A percentile compares a stretch with the other conserved stretches of the same genome.
Conservation (phyloP, 768 basidiomycete species). For the Boletus patriciae region DNA sequence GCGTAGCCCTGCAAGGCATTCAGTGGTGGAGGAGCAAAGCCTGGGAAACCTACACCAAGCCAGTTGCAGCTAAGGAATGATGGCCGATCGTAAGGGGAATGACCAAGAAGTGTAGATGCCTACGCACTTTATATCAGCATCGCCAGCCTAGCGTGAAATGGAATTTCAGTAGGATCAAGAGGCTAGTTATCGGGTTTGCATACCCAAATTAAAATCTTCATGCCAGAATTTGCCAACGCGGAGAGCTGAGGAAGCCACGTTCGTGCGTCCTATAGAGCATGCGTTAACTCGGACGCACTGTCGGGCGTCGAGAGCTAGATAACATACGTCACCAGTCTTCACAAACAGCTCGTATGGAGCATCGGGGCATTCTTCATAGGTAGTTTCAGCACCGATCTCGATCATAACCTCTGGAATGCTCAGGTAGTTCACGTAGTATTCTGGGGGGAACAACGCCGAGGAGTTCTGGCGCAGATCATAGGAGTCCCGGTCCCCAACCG, state of each 20-base stretch:
- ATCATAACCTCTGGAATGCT: conserved; percentile 34
- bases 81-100: conserved; percentile 1
- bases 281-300: not conserved
- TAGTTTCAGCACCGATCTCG: conserved; percentile 52
- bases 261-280: conserved; percentile 32
- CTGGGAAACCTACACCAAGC: conserved; percentile 35
- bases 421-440: conserved; percentile 54
- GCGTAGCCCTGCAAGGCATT: conserved; percentile 28
- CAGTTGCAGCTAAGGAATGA: conserved; percentile 17
- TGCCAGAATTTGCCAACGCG: conserved; percentile 34
- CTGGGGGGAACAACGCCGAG: conserved; percentile 53
- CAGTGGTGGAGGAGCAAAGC: not conserved
- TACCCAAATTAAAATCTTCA: conserved; percentile 45
- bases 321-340: conserved; percentile 56
- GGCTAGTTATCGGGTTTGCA: not conserved
- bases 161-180: not conserved
- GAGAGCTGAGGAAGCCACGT: conserved; percentile 40
- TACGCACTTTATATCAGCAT: conserved; percentile 29
- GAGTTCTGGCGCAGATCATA: conserved; percentile 60
- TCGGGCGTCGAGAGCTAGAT: not conserved
- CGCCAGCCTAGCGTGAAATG: conserved; percentile 23
- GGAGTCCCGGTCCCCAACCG: conserved; percentile 51
- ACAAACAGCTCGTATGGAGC: conserved; percentile 43
- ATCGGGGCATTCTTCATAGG: conserved; percentile 51
- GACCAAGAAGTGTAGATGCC: not conserved